Percentiles rank a stretch among this genome's conserved stretches.
Conservation (phyloP, 768 basidiomycete species). For the Galerina sulciceps region DNA sequence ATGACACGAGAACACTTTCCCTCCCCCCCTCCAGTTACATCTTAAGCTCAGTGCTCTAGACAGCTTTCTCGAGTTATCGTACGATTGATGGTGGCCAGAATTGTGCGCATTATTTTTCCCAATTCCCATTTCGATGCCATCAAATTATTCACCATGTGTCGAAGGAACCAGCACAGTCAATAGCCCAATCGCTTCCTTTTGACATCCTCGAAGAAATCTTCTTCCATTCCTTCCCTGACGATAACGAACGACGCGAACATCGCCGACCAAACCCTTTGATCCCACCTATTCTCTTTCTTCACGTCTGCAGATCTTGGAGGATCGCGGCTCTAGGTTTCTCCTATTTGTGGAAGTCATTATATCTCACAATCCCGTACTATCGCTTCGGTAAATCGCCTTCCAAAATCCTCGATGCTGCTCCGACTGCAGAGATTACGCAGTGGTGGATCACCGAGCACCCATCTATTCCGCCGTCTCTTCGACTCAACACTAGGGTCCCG, state of each 20-base stretch:
- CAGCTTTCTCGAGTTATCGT: no score
- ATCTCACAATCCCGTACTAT: neutral
- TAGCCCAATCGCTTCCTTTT: neutral
- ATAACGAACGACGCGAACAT: neutral
- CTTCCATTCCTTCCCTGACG: neutral
- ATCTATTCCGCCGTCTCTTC: neutral
- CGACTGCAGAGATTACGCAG: neutral
- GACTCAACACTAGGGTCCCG: neutral
- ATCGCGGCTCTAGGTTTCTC: neutral
- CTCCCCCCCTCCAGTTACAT: no score
- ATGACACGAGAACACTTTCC: no score
- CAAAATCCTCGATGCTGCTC: neutral
- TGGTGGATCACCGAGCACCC: neutral
- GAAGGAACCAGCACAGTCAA: neutral
- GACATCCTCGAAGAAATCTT: neutral
- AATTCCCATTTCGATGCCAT: no score
- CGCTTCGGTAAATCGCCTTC: neutral
- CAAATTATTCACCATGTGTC: no score
- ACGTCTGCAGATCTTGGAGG: neutral
- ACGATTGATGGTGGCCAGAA: no score
- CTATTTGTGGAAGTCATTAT: neutral
- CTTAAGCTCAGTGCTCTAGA: no score
- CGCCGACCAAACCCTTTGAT: neutral
- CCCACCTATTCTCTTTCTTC: neutral
- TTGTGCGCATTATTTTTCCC: no score